Evolutionary conservation across 352 stramenopile genomes (phyloP).

Genomic region (Globisporangium carolinianum): DNA sequence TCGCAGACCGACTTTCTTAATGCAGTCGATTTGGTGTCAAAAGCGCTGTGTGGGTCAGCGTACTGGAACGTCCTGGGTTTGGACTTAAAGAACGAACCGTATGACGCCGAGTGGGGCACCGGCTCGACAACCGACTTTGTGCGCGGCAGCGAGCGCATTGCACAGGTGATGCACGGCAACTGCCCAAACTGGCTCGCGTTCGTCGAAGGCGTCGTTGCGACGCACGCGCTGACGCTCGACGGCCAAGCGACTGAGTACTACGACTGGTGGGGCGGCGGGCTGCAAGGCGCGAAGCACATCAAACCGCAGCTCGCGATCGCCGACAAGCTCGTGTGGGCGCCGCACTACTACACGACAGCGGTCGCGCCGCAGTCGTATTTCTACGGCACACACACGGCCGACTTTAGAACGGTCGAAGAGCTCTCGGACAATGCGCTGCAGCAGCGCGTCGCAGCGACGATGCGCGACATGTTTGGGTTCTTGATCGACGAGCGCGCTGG

Average conservation of each 20-base stretch:
- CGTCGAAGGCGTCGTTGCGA: conserved; percentile 58
- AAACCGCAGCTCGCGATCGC: conserved; percentile 42
- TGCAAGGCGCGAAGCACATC: conserved; percentile 46
- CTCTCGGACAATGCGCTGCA: conserved; percentile 47
- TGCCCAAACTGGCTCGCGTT: conserved; percentile 76
- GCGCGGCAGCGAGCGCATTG: conserved; percentile 59
- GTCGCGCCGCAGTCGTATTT: conserved; percentile 71
- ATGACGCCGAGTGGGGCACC: conserved; percentile 60
- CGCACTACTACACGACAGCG: conserved; percentile 79
- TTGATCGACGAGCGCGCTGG: conserved; percentile 37
- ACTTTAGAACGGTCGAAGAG: conserved; percentile 54
- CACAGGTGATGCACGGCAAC: conserved; percentile 63
- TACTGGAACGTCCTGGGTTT: conserved; percentile 83
- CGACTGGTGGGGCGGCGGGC: conserved; percentile 74
- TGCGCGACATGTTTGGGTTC: conserved; percentile 78
- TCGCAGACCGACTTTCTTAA: conserved; percentile 53
- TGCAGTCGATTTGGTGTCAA: conserved; percentile 47
- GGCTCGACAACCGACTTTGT: conserved; percentile 62
- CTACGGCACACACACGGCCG: conserved; percentile 45
- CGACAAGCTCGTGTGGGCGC: conserved; percentile 79
- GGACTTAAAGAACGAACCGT: conserved; percentile 78
- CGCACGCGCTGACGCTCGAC: conserved; percentile 40
- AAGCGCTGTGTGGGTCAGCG: conserved; percentile 43
- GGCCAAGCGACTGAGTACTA: conserved; percentile 52
- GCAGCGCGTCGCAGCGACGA: conserved; percentile 41